A percentile compares a stretch with the other conserved stretches of the same genome.
phyloP scores from a whole-genome alignment of 2,329 filamentous ascomycete species.

The Diatrype stigma region DNA sequence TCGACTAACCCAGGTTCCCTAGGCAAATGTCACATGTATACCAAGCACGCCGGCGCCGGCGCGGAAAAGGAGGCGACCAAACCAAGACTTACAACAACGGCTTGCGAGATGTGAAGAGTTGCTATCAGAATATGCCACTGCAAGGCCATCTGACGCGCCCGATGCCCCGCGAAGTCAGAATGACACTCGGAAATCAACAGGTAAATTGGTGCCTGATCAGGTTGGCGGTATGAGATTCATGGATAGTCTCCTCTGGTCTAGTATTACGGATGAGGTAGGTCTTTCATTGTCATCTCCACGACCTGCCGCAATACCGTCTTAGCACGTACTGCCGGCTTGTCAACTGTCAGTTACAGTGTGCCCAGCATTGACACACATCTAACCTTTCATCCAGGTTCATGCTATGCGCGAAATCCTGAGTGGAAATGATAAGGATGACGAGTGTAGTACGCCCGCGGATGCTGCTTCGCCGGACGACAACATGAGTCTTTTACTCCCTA shows the following conservation, averaged over 20 bases:
- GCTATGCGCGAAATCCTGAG: slow-evolving; percentile 58
- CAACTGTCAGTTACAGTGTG: background rate
- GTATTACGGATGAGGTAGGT: slow-evolving; percentile 53
- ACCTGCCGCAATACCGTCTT: background rate
- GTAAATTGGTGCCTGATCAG: slow-evolving; percentile 53
- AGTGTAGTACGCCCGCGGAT: slow-evolving; percentile 37
- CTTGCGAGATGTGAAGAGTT: slow-evolving; percentile 56
- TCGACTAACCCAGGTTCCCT: slow-evolving; percentile 7
- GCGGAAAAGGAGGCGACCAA: slow-evolving; percentile 54
- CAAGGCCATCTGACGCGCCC: slow-evolving; percentile 20
- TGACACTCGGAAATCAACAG: slow-evolving; percentile 41
- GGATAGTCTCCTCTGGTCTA: slow-evolving; percentile 51
- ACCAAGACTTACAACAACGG: slow-evolving; percentile 58
- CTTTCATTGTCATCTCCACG: slow-evolving; percentile 1
- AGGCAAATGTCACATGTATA: slow-evolving; percentile 57
- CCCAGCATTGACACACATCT: slow-evolving; percentile 5
- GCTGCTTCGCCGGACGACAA: slow-evolving; percentile 49
- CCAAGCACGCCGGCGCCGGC: slow-evolving; percentile 58
- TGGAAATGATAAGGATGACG: slow-evolving; percentile 45
- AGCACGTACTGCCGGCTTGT: no score
- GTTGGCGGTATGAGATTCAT: slow-evolving; percentile 50
- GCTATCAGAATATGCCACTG: slow-evolving; percentile 51
- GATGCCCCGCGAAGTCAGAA: slow-evolving; percentile 22
- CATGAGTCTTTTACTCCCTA: slow-evolving; percentile 45
- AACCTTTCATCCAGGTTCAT: slow-evolving; percentile 38